Percentiles rank a stretch among this genome's conserved stretches.
Evolutionary conservation across 345 rosid species (phyloP).

Genomic region (Arabis alpina): DNA sequence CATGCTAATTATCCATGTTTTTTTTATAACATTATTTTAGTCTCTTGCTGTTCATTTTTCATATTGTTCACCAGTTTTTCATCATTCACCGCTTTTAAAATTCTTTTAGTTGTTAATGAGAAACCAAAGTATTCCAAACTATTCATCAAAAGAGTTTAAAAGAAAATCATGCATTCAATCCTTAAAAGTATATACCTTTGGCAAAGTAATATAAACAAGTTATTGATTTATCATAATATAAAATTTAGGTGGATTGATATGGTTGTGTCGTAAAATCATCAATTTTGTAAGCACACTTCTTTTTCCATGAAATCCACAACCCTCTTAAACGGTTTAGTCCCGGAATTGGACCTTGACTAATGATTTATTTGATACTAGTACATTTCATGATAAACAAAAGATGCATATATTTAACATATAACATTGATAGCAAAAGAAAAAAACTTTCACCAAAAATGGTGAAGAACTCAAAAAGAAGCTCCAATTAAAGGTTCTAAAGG

Average conservation of each 20-base stretch:
- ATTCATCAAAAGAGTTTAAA: background rate
- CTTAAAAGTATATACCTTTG: background rate
- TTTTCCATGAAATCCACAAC: conserved; percentile 15
- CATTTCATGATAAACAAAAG: conserved; percentile 2
- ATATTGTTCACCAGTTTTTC: background rate
- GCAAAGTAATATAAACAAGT: background rate
- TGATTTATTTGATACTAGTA: background rate
- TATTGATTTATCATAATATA: background rate
- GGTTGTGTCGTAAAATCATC: background rate
- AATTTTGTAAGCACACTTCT: background rate
- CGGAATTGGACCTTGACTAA: background rate
- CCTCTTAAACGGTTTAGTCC: background rate
- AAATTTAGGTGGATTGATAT: background rate
- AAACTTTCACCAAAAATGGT: conserved; percentile 37
- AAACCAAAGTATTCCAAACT: conserved; percentile 6
- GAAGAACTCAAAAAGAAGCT: conserved; percentile 33
- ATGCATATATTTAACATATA: conserved; percentile 1
- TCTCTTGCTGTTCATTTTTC: conserved; percentile 1
- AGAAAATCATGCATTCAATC: conserved; percentile 16
- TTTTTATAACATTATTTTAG: background rate
- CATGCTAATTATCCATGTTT: too few species aligned
- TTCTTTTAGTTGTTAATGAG: background rate
- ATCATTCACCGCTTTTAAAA: conserved; percentile 21
- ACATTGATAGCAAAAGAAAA: conserved; percentile 41
- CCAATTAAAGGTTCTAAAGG: conserved; percentile 31